These are phyloP conservation scores for Phytophthora ohioensis DNA, from an alignment of 352 stramenopile genomes.

Conservation along the genomic window DNA sequence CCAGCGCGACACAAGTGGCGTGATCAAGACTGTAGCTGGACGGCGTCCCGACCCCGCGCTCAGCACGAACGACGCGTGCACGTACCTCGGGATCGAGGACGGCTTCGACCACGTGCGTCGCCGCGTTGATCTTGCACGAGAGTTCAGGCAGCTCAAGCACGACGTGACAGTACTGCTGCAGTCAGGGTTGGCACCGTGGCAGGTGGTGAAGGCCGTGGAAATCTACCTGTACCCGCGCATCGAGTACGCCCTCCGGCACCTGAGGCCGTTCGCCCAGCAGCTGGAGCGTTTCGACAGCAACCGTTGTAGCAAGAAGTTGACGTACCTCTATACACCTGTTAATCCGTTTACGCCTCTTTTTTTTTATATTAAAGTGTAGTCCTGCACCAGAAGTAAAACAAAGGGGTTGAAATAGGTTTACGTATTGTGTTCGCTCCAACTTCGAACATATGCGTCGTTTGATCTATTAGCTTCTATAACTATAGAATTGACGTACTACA, in stretches of 20 bases:
- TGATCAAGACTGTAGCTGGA: neutral
- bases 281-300: conserved; percentile 11
- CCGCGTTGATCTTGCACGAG: neutral
- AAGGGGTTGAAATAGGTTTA: no score
- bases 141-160: neutral
- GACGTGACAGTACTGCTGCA: neutral
- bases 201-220: conserved; percentile 23
- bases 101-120: conserved; percentile 4
- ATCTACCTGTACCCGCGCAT: conserved; percentile 13
- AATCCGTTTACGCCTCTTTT: no score
- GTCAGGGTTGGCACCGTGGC: conserved; percentile 11
- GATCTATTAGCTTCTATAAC: no score
- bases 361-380: no score
- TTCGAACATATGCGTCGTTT: no score
- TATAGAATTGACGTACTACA: no score
- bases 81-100: neutral
- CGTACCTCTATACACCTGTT: no score
- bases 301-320: neutral
- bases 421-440: no score
- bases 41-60: neutral
- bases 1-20: neutral
- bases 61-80: neutral
- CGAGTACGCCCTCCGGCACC: conserved; percentile 16
- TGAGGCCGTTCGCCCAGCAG: neutral
- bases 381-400: no score